Conservation (phyloP, 2,329 filamentous ascomycete genomes). For the Exophiala sp. region DNA sequence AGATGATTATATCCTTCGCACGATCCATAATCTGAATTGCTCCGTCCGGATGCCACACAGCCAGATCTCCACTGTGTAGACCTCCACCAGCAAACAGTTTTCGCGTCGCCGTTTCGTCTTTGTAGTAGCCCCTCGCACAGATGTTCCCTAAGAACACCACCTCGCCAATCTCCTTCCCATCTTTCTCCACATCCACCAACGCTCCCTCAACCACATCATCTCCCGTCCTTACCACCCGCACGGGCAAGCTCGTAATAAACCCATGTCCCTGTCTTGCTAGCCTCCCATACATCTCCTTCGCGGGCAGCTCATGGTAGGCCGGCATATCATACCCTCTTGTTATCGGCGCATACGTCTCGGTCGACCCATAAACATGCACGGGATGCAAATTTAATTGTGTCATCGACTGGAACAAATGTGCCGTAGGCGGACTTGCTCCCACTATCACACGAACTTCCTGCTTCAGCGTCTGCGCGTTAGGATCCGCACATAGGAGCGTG, state of each 20-base stretch:
- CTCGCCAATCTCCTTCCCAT: slow-evolving; percentile 75
- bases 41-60: slow-evolving; percentile 88
- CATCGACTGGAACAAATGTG: slow-evolving; percentile 92
- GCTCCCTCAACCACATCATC: slow-evolving; percentile 50
- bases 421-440: slow-evolving; percentile 84
- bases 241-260: slow-evolving; percentile 76
- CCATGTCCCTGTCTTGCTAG: slow-evolving; percentile 96
- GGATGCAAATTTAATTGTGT: slow-evolving; percentile 78
- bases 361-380: slow-evolving; percentile 86
- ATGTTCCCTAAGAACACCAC: slow-evolving; percentile 90
- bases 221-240: slow-evolving; percentile 76
- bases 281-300: slow-evolving; percentile 73
- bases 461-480: slow-evolving; percentile 67
- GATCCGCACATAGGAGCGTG: slow-evolving; percentile 78
- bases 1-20: slow-evolving; percentile 98
- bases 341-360: slow-evolving; percentile 90
- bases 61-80: slow-evolving; percentile 84
- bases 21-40: slow-evolving; percentile 88
- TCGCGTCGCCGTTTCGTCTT: slow-evolving; percentile 77
- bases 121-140: slow-evolving; percentile 87
- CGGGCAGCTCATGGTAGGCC: slow-evolving; percentile 71
- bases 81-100: slow-evolving; percentile 86
- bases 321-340: slow-evolving; percentile 90
- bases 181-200: slow-evolving; percentile 63
- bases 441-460: slow-evolving; percentile 81